phyloP scores from a whole-genome alignment of 2,329 filamentous ascomycete species.

The Cyphellophora europaea region DNA sequence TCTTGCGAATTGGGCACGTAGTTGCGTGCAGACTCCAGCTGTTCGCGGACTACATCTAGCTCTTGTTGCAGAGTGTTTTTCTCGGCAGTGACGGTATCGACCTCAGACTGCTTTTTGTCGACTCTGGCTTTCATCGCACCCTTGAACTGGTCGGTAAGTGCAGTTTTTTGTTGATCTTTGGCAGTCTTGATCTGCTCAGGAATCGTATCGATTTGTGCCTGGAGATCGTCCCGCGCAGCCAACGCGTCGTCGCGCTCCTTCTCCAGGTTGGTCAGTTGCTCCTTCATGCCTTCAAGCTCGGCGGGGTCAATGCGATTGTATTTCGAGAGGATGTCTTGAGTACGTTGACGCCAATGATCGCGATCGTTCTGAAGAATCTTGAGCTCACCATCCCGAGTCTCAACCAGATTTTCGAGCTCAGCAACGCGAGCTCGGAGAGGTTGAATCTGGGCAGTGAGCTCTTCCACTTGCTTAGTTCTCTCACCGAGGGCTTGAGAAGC shows the following conservation, averaged over 20 bases:
- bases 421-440: constrained; percentile 72
- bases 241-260: constrained; percentile 59
- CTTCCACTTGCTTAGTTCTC: constrained; percentile 65
- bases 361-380: constrained; percentile 83
- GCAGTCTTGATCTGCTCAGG: constrained; percentile 38
- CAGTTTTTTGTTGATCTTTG: constrained; percentile 40
- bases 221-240: constrained; percentile 38
- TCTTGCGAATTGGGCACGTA: constrained; percentile 20
- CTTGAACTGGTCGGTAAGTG: constrained; percentile 43
- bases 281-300: constrained; percentile 82
- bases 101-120: constrained; percentile 42
- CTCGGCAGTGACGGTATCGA: constrained; percentile 45
- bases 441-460: constrained; percentile 65
- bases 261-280: constrained; percentile 59
- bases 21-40: constrained; percentile 53
- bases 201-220: constrained; percentile 39
- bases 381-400: constrained; percentile 77
- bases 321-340: constrained; percentile 89
- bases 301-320: constrained; percentile 92
- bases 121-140: constrained; percentile 55
- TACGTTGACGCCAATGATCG: constrained; percentile 91
- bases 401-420: constrained; percentile 72
- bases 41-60: constrained; percentile 51
- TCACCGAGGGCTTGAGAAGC: constrained; percentile 66
- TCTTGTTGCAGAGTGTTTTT: constrained; percentile 62